Percentiles rank a stretch among this genome's conserved stretches.
phyloP scores from a whole-genome alignment of 2,329 filamentous ascomycete genomes.

The Sphaerulina musiva region DNA sequence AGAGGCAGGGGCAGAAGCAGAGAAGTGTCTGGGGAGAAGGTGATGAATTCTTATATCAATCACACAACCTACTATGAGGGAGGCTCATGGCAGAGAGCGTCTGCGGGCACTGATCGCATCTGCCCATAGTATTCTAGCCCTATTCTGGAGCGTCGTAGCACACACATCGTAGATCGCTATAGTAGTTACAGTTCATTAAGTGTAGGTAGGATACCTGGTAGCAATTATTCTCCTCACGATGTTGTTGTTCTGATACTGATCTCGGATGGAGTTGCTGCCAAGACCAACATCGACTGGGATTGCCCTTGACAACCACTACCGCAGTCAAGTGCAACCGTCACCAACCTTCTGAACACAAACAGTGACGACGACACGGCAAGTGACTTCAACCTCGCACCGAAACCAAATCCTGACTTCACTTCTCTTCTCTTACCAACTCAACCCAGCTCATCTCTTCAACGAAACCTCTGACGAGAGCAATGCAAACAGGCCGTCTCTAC shows the following conservation, averaged over 20 bases:
- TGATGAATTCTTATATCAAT: neutral
- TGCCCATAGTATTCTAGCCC: too few species aligned
- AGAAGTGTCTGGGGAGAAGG: neutral
- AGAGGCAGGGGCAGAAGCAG: constrained; percentile 3
- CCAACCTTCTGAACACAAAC: neutral
- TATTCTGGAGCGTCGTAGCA: too few species aligned
- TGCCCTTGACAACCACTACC: neutral
- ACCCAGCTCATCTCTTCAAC: neutral
- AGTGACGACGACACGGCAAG: neutral
- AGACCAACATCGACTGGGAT: neutral
- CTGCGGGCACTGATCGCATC: too few species aligned
- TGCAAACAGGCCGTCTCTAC: neutral
- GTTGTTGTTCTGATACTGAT: too few species aligned
- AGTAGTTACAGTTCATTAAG: too few species aligned
- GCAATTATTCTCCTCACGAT: too few species aligned
- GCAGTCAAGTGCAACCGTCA: neutral
- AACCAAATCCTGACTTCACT: too few species aligned
- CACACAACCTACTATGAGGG: too few species aligned
- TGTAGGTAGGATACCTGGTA: too few species aligned
- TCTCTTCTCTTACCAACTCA: neutral
- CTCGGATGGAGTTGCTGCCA: neutral
- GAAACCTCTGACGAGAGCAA: neutral
- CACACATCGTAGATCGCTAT: too few species aligned
- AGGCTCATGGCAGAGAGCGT: too few species aligned
- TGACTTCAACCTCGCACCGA: neutral